These are phyloP conservation scores for Mucuna pruriens DNA, from an alignment of 306 rosid genomes.

Conservation along the genomic window DNA sequence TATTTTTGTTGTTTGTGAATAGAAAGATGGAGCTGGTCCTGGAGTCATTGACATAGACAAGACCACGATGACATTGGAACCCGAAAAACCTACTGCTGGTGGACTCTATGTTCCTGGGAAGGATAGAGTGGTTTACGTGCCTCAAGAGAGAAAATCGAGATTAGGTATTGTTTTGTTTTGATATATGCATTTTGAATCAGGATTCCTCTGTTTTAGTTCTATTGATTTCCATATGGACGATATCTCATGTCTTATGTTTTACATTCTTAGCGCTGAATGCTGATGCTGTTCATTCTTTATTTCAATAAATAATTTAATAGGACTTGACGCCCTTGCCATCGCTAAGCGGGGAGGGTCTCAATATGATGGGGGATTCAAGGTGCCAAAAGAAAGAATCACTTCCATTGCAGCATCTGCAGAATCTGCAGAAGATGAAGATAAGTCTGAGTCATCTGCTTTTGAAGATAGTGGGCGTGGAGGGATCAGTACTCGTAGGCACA, in stretches of 20 bases:
- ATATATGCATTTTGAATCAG: constrained; percentile 25
- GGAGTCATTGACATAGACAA: constrained; percentile 63
- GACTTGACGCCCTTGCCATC: constrained; percentile 85
- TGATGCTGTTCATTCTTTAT: constrained; percentile 6
- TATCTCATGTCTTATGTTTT: background rate
- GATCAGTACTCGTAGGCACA: constrained; percentile 35
- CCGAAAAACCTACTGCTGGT: constrained; percentile 58
- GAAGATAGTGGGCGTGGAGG: constrained; percentile 53
- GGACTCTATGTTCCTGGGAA: constrained; percentile 85
- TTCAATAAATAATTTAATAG: constrained; percentile 46
- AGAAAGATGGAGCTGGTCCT: constrained; percentile 52
- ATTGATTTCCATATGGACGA: background rate
- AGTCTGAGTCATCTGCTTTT: constrained; percentile 44
- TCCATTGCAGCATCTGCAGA: constrained; percentile 72
- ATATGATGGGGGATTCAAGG: constrained; percentile 67
- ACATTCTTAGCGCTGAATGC: background rate
- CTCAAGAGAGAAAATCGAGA: constrained; percentile 75
- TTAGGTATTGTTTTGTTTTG: constrained; percentile 56
- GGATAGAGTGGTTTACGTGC: constrained; percentile 67
- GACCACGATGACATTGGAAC: constrained; percentile 62
- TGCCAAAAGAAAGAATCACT: constrained; percentile 66
- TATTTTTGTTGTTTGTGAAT: constrained; percentile 35
- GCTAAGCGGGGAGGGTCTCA: constrained; percentile 74
- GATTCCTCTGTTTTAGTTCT: background rate
- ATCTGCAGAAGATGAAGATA: constrained; percentile 74